A percentile compares a stretch with the other conserved stretches of the same genome.
These are phyloP conservation scores for Acanthamoeba culbertsoni DNA, from an alignment of 208 protist genomes.

Conservation along the genomic window DNA sequence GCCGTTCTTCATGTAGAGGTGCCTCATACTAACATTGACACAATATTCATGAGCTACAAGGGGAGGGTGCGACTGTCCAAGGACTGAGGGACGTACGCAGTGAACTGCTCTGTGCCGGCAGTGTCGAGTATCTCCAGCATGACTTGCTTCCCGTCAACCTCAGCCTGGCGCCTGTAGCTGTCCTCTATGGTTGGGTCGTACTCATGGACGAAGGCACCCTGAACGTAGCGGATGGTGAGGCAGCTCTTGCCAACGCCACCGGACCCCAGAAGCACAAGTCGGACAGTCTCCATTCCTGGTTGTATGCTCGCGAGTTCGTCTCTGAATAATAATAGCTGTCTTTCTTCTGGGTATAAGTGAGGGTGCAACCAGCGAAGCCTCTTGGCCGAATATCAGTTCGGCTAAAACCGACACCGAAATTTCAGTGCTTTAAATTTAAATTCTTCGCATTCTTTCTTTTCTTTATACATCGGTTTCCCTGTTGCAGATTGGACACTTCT, in stretches of 20 bases:
- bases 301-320: too few species aligned
- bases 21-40: not conserved
- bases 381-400: too few species aligned
- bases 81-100: not conserved
- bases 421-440: too few species aligned
- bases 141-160: constrained; percentile 14
- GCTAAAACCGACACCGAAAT: too few species aligned
- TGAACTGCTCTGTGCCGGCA: constrained; percentile 50
- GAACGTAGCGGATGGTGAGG: constrained; percentile 23
- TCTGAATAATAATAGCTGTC: too few species aligned
- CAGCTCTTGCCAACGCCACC: constrained; percentile 16
- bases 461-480: not conserved
- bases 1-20: constrained; percentile 56
- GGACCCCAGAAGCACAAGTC: too few species aligned
- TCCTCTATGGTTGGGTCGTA: constrained; percentile 78
- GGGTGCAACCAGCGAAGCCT: too few species aligned
- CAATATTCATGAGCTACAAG: not conserved
- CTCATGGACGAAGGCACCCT: constrained; percentile 28
- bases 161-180: constrained; percentile 69
- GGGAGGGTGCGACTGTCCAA: not conserved
- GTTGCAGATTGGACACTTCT: not conserved
- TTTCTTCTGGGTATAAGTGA: too few species aligned
- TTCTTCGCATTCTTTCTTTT: too few species aligned
- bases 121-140: constrained; percentile 63
- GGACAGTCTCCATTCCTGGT: too few species aligned